A percentile compares a stretch with the other conserved stretches of the same genome.
Conservation (phyloP, 495 filamentous ascomycete species). For the Xylaria acuta region DNA sequence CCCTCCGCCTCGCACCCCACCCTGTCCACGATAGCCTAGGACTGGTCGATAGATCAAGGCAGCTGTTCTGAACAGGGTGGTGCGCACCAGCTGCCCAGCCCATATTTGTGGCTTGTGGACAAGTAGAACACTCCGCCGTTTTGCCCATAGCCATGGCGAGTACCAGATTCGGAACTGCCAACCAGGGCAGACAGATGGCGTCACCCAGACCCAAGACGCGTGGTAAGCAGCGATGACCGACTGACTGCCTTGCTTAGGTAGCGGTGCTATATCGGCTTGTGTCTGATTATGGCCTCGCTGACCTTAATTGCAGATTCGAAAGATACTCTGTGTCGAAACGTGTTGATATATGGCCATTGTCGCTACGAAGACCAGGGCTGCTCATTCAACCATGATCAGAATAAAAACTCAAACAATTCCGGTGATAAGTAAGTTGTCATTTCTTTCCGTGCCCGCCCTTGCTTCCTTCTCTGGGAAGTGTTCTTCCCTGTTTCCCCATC, state of each 20-base stretch:
- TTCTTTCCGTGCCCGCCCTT: neutral
- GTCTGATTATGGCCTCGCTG: constrained; percentile 7
- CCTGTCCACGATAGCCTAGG: constrained; percentile 11
- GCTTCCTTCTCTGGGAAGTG: neutral
- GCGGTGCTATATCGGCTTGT: neutral
- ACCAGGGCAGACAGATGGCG: constrained; percentile 55
- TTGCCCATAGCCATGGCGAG: constrained; percentile 47
- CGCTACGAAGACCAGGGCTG: constrained; percentile 91
- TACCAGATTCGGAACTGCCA: constrained; percentile 50
- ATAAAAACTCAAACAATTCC: constrained; percentile 56
- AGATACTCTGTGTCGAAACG: constrained; percentile 90
- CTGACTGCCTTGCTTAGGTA: neutral
- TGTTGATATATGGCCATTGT: constrained; percentile 93
- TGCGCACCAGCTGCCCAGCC: constrained; percentile 28
- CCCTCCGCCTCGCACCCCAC: constrained; percentile 20
- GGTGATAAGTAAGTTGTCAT: constrained; percentile 64
- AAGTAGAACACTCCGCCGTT: constrained; percentile 25
- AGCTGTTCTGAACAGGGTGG: constrained; percentile 34
- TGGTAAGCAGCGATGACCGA: constrained; percentile 41
- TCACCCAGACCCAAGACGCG: constrained; percentile 59
- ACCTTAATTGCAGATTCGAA: constrained; percentile 58
- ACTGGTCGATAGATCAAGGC: constrained; percentile 21
- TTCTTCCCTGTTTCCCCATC: constrained; percentile 14
- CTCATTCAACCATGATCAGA: constrained; percentile 86
- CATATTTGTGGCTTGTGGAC: constrained; percentile 30